Evolutionary conservation across 495 filamentous ascomycete genomes (phyloP), one percentile per base, ranked within the genome.

Genomic region (Aspergillus panamensis): DNA sequence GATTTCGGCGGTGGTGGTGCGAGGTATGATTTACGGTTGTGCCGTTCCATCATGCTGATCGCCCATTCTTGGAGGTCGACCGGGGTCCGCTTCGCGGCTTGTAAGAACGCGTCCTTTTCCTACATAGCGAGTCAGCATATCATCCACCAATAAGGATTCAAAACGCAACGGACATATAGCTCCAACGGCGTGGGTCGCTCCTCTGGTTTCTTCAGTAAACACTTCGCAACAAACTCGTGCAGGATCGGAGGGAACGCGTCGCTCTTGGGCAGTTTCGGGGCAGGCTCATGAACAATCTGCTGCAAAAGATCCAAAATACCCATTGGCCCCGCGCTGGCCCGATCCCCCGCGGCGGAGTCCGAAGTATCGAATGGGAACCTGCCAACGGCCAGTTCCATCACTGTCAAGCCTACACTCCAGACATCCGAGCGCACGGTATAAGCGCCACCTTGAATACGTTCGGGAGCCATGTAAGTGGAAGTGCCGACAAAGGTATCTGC

Each of bases 351-450:
- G 50, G 87, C 83, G 44, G 89, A 82, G 62, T 90, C 88, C 51
- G 82, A 86, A 2, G 87, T 80, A 64, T 91, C 87, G 63, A 98
- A 98, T 8, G 94, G 94, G 65, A 98, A 98, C 61, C 92, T 87
- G 51, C 92, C 94, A 64, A 97, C 96, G 13, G 94, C 94, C 60
- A 98, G 72, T 73, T 98, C 95, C 90, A 97, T 96, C 54, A 98
- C 83, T 3, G 87, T 87, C 55, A 98, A 75, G n/a, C 95, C 94
- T 62, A 97, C 91, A 81, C 91, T 96, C 94, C 94, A 98, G 3
- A 98, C 94, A 64, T 98, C 94, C 4, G 92, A 96, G 71, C 96
- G 97, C 62, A 98, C 93, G 0, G 93, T 96, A 72, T 98, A 98
- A 59, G 90, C 90, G 51, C 92, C 90, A 31, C 94, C 94, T 67